Evolutionary conservation across 805 yeast species (phyloP), one percentile per base, ranked within the genome.

Genomic region (Candida broadrunensis): DNA sequence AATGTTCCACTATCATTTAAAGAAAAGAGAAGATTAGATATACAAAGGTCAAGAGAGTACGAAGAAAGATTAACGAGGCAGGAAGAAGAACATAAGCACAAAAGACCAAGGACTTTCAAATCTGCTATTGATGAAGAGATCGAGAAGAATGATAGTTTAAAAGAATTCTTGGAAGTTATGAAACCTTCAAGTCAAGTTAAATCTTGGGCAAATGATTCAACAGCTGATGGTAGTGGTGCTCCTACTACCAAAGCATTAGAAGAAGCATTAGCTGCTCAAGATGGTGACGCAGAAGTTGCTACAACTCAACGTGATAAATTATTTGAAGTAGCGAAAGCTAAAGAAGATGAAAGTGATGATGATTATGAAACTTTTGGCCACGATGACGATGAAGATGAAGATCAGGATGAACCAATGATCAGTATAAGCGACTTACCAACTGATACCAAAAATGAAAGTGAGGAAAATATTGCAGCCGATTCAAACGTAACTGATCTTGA

Each of bases 141-240:
- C 49, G 78, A 70, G 19, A 70, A 62, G 36, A 77, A 88, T 58
- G 81, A 83, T 5, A 80, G 83, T 48, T 73, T 91, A 54, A 75
- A 76, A 53, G 98, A 93, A 57, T 91, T 77, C 49, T 72, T 91
- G 61, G 85, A 85, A 48, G 85, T 86, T 4, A 85, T 88, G 81
- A 86, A 85, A 51, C 91, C 95, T 1, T 65, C 84, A 4, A 67
- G 75, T 25, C 83, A 83, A 55, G 75, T 75, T 3, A 77, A 81
- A 49, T 81, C 95, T 0, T 87, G 95, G 91, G 79, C 81, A 3
- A 80, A 81, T 55, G 88, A 85, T 49, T 67, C 70, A 26, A 58
- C 67, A 19, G 77, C 73, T 5, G 73, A 65, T 50, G 71, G 67
- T 7, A 52, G 61, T 1, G 77, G 76, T 18, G 77, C 67, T 0